These are phyloP conservation scores for Cucumis melo DNA, from an alignment of 306 rosid genomes.

Conservation along the genomic window DNA sequence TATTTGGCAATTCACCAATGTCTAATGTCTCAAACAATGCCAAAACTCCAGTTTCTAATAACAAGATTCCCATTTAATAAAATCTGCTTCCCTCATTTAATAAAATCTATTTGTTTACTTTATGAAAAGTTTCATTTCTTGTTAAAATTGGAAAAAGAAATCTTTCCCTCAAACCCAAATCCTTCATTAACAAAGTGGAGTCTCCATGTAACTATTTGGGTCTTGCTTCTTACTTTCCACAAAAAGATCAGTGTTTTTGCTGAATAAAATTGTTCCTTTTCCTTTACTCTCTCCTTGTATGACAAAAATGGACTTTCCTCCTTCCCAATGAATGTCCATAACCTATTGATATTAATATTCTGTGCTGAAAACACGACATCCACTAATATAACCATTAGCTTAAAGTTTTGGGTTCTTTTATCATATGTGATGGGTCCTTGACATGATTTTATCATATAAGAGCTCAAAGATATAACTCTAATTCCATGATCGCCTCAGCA, in stretches of 20 bases:
- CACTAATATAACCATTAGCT: no score
- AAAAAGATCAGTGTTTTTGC: not conserved
- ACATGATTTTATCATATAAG: not conserved
- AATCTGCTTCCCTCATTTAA: not conserved
- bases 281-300: not conserved
- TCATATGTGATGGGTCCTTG: not conserved
- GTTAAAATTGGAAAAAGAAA: no score
- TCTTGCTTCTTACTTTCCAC: not conserved
- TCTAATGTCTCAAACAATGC: not conserved
- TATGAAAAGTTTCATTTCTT: no score
- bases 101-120: no score
- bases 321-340: not conserved
- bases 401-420: no score
- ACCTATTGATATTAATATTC: no score
- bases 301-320: not conserved
- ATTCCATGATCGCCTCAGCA: not conserved
- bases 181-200: not conserved
- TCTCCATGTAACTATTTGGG: not conserved
- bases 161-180: not conserved
- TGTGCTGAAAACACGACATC: no score
- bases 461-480: not conserved
- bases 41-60: not conserved
- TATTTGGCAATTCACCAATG: not conserved
- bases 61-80: not conserved
- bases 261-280: not conserved